phyloP scores from a whole-genome alignment of 2,329 filamentous ascomycete species.

The Hawksworthiomyces lignivorus region DNA sequence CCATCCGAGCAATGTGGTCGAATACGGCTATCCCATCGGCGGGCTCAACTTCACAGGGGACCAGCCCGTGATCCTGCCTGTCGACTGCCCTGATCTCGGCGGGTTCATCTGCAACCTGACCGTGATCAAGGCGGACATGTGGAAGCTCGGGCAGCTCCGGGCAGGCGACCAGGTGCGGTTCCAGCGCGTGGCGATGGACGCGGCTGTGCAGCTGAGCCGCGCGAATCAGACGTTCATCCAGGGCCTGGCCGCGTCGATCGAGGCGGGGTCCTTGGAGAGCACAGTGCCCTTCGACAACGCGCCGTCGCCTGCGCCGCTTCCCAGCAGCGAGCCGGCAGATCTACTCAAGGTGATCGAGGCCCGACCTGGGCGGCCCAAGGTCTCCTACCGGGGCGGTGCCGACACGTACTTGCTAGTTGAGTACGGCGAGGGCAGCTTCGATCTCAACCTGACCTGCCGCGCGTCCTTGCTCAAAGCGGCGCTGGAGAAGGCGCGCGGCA shows the following conservation, averaged over 20 bases:
- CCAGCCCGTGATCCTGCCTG: slow-evolving; percentile 50
- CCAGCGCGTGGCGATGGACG: slow-evolving; percentile 40
- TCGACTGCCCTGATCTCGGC: slow-evolving; percentile 53
- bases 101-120: slow-evolving; percentile 52
- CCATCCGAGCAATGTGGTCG: slow-evolving; percentile 52
- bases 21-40: slow-evolving; percentile 53
- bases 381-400: slow-evolving; percentile 34
- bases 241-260: neutral
- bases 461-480: slow-evolving; percentile 45
- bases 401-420: slow-evolving; percentile 50
- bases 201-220: slow-evolving; percentile 25
- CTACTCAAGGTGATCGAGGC: neutral
- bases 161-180: slow-evolving; percentile 49
- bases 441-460: slow-evolving; percentile 49
- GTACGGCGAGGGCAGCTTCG: slow-evolving; percentile 47
- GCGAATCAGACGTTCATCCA: neutral
- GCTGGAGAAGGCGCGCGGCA: slow-evolving; percentile 19
- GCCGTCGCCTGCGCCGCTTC: too few relatives aligned
- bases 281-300: too few relatives aligned
- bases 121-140: slow-evolving; percentile 48
- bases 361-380: slow-evolving; percentile 23
- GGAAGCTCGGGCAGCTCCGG: slow-evolving; percentile 55
- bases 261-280: too few relatives aligned
- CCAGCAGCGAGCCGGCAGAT: too few relatives aligned
- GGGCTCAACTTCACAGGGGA: slow-evolving; percentile 55